Evolutionary conservation across 306 rosid genomes (phyloP).

Genomic region (Fragaria nilgerrensis): DNA sequence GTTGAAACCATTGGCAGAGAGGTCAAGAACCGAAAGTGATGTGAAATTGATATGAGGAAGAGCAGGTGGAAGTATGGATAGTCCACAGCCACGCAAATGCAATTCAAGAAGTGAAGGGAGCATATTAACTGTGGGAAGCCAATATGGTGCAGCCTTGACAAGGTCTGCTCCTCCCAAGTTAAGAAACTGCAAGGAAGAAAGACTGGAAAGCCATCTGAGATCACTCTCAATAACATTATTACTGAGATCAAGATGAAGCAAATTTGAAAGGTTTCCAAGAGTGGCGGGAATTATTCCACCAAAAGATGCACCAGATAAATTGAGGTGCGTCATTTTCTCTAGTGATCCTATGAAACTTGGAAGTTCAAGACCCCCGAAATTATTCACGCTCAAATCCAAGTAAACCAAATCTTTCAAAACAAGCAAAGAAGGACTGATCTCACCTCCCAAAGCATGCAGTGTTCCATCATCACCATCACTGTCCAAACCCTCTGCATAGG

Average conservation of each 20-base stretch:
- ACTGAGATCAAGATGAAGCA: constrained; percentile 8
- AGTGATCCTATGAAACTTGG: constrained; percentile 25
- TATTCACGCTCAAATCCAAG: constrained; percentile 27
- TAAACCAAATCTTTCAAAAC: constrained; percentile 10
- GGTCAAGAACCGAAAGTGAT: constrained; percentile 29
- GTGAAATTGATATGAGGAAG: constrained; percentile 32
- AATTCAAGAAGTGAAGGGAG: constrained; percentile 34
- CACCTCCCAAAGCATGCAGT: constrained; percentile 14
- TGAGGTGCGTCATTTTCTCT: constrained; percentile 12
- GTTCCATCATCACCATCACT: neutral
- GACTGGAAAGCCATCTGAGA: constrained; percentile 11
- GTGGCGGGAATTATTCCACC: constrained; percentile 14
- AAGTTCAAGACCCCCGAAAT: constrained; percentile 6
- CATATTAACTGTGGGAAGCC: constrained; percentile 16
- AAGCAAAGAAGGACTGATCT: constrained; percentile 25
- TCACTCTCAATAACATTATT: neutral
- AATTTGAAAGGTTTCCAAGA: constrained; percentile 16
- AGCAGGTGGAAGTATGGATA: constrained; percentile 22
- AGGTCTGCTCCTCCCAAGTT: constrained; percentile 2
- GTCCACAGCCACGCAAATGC: constrained; percentile 15
- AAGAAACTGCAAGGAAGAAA: constrained; percentile 16
- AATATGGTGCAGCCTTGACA: neutral
- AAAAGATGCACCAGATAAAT: constrained; percentile 15
- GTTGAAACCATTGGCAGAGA: neutral
- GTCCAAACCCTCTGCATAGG: neutral